Conservation (phyloP, 164 flowering plant genomes). For the Amborella trichopoda region DNA sequence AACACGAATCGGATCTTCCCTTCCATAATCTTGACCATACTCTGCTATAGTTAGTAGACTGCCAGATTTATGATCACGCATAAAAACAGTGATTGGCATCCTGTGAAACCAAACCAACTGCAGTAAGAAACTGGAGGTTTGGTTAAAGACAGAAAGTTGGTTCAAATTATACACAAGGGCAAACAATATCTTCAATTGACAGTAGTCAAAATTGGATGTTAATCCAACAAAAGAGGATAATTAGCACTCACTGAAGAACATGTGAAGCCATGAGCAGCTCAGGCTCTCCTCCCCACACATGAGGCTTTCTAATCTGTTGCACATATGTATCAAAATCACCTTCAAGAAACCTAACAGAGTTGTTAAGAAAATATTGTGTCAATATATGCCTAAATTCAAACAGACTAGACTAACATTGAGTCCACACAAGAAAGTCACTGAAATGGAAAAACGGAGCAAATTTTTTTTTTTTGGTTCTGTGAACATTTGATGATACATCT, state of each 20-base stretch:
- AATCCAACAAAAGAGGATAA: neutral
- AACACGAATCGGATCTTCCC: slow-evolving; percentile 66
- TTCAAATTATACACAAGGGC: too few species aligned
- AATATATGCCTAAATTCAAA: too few species aligned
- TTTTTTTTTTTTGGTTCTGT: too few species aligned
- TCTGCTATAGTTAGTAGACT: slow-evolving; percentile 86
- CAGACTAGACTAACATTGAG: too few species aligned
- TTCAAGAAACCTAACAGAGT: slow-evolving; percentile 98
- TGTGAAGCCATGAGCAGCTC: slow-evolving; percentile 93
- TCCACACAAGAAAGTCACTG: too few species aligned
- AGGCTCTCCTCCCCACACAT: slow-evolving; percentile 99
- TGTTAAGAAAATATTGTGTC: too few species aligned
- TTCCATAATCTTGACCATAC: slow-evolving; percentile 90
- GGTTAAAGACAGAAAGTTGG: too few species aligned
- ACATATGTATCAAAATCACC: slow-evolving; percentile 89
- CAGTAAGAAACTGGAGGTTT: too few species aligned
- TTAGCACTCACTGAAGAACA: slow-evolving; percentile 62
- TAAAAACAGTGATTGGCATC: slow-evolving; percentile 93
- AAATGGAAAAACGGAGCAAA: too few species aligned
- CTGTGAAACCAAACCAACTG: slow-evolving; percentile 22
- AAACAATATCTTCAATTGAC: too few species aligned
- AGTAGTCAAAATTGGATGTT: too few species aligned
- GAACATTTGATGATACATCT: too few species aligned
- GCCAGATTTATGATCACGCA: slow-evolving; percentile 56
- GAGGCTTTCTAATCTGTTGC: slow-evolving; percentile 75